Evolutionary conservation across 345 rosid species (phyloP).

Genomic region (Rubroshorea leprosula): DNA sequence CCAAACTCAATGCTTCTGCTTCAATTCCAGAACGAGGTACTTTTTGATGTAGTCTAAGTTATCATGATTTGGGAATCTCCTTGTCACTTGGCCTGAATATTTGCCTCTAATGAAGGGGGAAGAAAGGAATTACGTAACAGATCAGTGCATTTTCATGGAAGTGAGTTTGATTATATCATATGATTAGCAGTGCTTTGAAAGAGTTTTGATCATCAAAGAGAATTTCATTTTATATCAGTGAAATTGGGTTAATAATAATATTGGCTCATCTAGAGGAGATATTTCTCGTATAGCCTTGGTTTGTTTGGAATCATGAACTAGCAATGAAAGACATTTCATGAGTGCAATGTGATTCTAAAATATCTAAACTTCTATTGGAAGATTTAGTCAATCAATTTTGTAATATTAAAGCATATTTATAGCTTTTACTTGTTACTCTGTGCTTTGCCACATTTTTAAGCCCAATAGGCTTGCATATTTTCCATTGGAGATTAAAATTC

Average conservation of each 20-base stretch:
- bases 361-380: too few species aligned
- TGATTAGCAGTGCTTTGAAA: conserved; percentile 8
- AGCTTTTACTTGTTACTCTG: background rate
- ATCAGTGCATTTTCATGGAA: background rate
- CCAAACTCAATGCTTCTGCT: conserved; percentile 31
- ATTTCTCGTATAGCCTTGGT: too few species aligned
- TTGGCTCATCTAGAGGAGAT: background rate
- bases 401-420: too few species aligned
- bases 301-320: background rate
- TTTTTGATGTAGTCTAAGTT: background rate
- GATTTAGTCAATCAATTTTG: background rate
- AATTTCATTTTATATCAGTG: background rate
- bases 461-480: background rate
- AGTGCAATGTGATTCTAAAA: background rate
- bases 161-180: background rate
- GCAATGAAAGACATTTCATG: background rate
- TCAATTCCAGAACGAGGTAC: conserved; percentile 46
- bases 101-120: background rate
- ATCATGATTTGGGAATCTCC: background rate
- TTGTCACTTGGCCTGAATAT: background rate
- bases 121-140: too few species aligned
- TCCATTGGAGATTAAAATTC: background rate
- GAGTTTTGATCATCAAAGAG: conserved; percentile 4
- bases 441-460: background rate
- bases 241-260: background rate